Evolutionary conservation across 202 grass and related monocot genomes (phyloP), one percentile per base, ranked within the genome.

Genomic region (Saccharum hybrid): DNA sequence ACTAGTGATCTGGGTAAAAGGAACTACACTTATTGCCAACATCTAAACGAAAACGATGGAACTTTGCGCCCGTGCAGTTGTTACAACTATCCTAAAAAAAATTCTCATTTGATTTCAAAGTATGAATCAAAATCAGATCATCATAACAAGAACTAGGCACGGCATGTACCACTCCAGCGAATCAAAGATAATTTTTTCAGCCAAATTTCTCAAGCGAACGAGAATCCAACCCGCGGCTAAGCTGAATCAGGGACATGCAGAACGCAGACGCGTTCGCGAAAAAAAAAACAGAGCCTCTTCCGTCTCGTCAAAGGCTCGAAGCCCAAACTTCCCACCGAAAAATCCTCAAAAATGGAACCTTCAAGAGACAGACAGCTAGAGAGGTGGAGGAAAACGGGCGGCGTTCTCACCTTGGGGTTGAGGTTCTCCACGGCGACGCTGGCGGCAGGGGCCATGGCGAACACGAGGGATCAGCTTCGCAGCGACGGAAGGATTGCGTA

Each of bases 321-420:
- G 39, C 33, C 75, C 30, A 77, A 68, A n/a, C 64, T 75, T 83
- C 65, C 36, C 11, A 16, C 52, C 31, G 11, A 31, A 64, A 48
- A 18, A 30, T 70, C 34, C 2, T 63, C 51, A 73, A 63, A 46
- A 46, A 71, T 38, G 36, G 68, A 14, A 8, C 14, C 68, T 41
- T 62, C 80, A 34, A 34, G 16, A 23, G 5, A 6, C 39, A 51
- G 6, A 60, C 64, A 76, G 84, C 54, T 8, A 75, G 22, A 85
- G 2, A 64, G 12, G 60, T 39, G 40, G 19, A 71, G 43, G 61
- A 42, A 59, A 72, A 18, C 37, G 8, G n/a, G 66, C 68, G 80
- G 19, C 26, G 33, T 2, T 22, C 85, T 73, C 69, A 94, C 92
- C 89, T 94, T 94, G 62, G 92, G 87, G 79, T 94, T 94, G n/a